Evolutionary conservation across 805 yeast species (phyloP).

Genomic region (Millerago galiae): DNA sequence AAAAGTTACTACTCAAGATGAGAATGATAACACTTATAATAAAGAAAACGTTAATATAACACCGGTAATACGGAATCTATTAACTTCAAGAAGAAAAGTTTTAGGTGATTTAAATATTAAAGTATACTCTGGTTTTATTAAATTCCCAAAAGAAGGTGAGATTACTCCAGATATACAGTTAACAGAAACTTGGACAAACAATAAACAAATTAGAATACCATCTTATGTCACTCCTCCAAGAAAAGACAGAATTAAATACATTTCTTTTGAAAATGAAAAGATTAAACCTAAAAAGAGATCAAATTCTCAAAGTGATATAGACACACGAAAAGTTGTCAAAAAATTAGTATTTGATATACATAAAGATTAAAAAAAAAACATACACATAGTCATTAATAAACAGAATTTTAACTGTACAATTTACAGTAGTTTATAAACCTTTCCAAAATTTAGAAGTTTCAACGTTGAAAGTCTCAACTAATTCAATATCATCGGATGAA

Average conservation of each 20-base stretch:
- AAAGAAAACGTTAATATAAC: slow-evolving; percentile 14
- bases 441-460: slow-evolving; percentile 14
- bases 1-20: slow-evolving; percentile 9
- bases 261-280: slow-evolving; percentile 14
- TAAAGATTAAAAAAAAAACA: slow-evolving; percentile 7
- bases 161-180: slow-evolving; percentile 4
- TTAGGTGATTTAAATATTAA: slow-evolving; percentile 14
- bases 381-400: neutral
- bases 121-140: slow-evolving; percentile 15
- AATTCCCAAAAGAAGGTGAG: slow-evolving; percentile 5
- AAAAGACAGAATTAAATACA: slow-evolving; percentile 14
- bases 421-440: neutral
- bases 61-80: neutral
- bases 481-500: slow-evolving; percentile 24
- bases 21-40: slow-evolving; percentile 12
- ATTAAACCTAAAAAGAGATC: slow-evolving; percentile 18
- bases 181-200: slow-evolving; percentile 14
- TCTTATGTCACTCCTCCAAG: slow-evolving; percentile 24
- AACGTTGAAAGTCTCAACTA: slow-evolving; percentile 20
- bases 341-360: slow-evolving; percentile 21
- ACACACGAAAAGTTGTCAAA: slow-evolving; percentile 18
- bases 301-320: slow-evolving; percentile 14
- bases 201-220: slow-evolving; percentile 13
- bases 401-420: neutral
- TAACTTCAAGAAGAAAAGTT: slow-evolving; percentile 4